Base-by-base conservation (phyloP, 2,329 filamentous ascomycete genomes). In the Sphaerulina musiva region DNA sequence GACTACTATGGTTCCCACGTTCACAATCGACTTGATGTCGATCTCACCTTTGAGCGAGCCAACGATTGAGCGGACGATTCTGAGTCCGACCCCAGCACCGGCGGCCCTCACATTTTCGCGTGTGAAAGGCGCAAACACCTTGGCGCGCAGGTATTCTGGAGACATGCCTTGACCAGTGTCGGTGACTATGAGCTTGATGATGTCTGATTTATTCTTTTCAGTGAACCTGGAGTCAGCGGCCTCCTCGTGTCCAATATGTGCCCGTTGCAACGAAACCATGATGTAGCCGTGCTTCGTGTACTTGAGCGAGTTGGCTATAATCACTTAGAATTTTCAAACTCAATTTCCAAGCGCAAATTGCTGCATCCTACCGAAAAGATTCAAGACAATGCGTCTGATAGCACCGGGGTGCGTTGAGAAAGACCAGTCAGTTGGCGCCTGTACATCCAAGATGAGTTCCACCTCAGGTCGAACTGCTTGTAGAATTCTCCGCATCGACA, bases 131-230 rank as follows among this genome's bases (percentile, higher is more conserved):
- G 77, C 80, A 63, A 83, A 88, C 0, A 87, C 68, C 11, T 77
- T 76, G 7, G 80, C 77, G 17, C 78, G 74, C 9, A 86, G 69
- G 58, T 81, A 88, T 8, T 85, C 80, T 5, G 79, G 73, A 0
- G 78, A 78, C 34, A 88, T 88, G 1, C 85, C 85, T 43, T 76
- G 77, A 1, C 85, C 85, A 0, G 84, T 84, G 60, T 88, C 85
- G 0, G 74, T 72, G 1, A 88, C 78, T 12, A 48, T 57, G 32
- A 65, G 17, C 48, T 58, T 51, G 36, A 64, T 51, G 12, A 40
- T 43, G 36, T 36, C 55, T 34, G 46, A 54, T 32, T 41, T 58
- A 23, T 43, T 58, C n/a, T 60, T 46, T 8, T 64, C 53, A 32
- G 41, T 10, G 17, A 56, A 55, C 43, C 51, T 48, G 2, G 53